Evolutionary conservation across 2,329 filamentous ascomycete genomes (phyloP).

Genomic region (Acarospora socialis): DNA sequence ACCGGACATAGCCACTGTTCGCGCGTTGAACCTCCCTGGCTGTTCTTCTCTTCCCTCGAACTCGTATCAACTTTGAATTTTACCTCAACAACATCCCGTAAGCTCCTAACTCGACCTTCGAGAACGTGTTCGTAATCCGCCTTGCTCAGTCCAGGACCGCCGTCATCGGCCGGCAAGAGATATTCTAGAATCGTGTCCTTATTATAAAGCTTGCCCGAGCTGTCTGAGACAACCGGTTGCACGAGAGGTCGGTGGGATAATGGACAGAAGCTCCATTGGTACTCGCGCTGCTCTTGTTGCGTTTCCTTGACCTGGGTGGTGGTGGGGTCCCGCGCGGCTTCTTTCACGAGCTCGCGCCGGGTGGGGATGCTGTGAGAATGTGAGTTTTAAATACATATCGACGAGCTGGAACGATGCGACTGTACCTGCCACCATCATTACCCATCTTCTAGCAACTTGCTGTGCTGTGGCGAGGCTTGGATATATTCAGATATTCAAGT

Average conservation of each 20-base stretch:
- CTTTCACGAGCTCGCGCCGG: conserved; percentile 88
- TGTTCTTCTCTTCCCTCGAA: conserved; percentile 25
- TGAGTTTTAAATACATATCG: conserved; percentile 5
- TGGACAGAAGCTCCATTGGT: conserved; percentile 77
- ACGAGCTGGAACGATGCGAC: conserved; percentile 12
- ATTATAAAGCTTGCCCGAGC: conserved; percentile 74
- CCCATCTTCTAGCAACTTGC: conserved; percentile 49
- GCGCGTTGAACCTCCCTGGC: conserved; percentile 26
- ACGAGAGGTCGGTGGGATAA: conserved; percentile 66
- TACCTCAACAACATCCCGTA: conserved; percentile 79
- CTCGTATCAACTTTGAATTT: conserved; percentile 49
- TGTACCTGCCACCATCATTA: conserved; percentile 76
- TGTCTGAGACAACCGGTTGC: conserved; percentile 70
- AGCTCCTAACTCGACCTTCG: conserved; percentile 52
- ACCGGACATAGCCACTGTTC: conserved; percentile 72
- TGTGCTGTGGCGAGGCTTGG: too few relatives aligned
- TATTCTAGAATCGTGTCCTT: conserved; percentile 76
- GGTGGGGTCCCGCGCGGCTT: conserved; percentile 69
- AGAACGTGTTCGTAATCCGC: conserved; percentile 48
- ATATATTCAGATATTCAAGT: too few relatives aligned
- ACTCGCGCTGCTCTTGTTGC: conserved; percentile 67
- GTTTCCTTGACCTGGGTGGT: conserved; percentile 80
- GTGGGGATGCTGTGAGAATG: conserved; percentile 58
- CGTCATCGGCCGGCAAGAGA: conserved; percentile 35
- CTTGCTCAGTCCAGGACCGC: conserved; percentile 39